Evolutionary conservation across 257 asterid genomes (phyloP).

Genomic region (Nicotiana tabacum): DNA sequence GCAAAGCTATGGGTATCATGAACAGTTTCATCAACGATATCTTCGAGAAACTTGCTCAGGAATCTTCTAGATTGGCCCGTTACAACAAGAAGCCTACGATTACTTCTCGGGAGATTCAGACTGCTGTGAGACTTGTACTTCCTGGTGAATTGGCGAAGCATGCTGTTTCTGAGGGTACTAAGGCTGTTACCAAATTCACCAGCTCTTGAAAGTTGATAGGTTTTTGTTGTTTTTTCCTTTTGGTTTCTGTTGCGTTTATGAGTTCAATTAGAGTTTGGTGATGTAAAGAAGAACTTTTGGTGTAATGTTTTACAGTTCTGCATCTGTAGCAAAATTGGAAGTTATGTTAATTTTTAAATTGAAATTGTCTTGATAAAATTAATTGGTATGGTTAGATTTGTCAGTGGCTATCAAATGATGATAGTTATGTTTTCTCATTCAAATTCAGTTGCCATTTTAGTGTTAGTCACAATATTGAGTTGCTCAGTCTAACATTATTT

Average conservation of each 20-base stretch:
- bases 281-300: background rate
- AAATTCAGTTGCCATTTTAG: too few relatives aligned
- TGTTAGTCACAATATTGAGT: too few relatives aligned
- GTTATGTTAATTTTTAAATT: too few relatives aligned
- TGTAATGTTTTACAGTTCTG: background rate
- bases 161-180: slow-evolving; percentile 68
- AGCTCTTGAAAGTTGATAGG: slow-evolving; percentile 27
- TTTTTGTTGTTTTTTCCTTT: background rate
- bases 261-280: background rate
- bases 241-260: background rate
- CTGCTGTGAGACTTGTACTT: slow-evolving; percentile 59
- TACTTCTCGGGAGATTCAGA: slow-evolving; percentile 67
- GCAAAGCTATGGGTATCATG: slow-evolving; percentile 82
- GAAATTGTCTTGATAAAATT: too few relatives aligned
- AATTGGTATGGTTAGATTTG: too few relatives aligned
- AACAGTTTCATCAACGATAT: slow-evolving; percentile 74
- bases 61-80: slow-evolving; percentile 45
- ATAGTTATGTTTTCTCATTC: too few relatives aligned
- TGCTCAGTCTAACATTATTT: too few relatives aligned
- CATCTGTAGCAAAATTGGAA: background rate
- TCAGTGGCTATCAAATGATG: too few relatives aligned
- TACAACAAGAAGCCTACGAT: slow-evolving; percentile 77
- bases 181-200: slow-evolving; percentile 76
- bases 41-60: slow-evolving; percentile 63
- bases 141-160: slow-evolving; percentile 74